These are phyloP conservation scores for Exophiala sp. DNA, from an alignment of 2,329 filamentous ascomycete genomes.

Conservation along the genomic window DNA sequence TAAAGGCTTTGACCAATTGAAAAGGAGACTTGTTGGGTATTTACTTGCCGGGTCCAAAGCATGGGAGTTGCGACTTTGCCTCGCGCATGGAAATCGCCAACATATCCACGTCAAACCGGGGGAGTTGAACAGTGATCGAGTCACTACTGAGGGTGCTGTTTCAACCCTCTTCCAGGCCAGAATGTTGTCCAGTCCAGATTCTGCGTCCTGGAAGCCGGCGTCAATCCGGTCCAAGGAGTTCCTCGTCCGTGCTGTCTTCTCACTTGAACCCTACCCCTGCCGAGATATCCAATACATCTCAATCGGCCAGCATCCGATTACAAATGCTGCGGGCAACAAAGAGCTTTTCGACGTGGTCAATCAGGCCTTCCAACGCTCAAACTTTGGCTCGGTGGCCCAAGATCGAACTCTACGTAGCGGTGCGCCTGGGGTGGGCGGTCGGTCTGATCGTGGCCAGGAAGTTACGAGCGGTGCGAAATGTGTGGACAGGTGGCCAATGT, in stretches of 20 bases:
- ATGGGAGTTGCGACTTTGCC: conserved; percentile 6
- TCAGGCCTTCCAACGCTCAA: conserved; percentile 65
- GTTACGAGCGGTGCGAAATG: conserved; percentile 46
- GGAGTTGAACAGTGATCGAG: not conserved
- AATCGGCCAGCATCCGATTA: conserved; percentile 63
- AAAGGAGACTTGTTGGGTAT: conserved; percentile 54
- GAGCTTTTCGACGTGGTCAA: conserved; percentile 75
- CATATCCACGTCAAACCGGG: conserved; percentile 3
- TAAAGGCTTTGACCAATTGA: conserved; percentile 61
- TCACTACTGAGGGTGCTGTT: conserved; percentile 6
- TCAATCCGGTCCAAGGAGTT: conserved; percentile 60
- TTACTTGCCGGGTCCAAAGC: conserved; percentile 61
- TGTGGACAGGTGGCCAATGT: conserved; percentile 82
- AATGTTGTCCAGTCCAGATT: conserved; percentile 34
- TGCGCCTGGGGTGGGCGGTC: conserved; percentile 25
- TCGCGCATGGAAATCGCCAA: conserved; percentile 1
- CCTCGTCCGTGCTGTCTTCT: conserved; percentile 65
- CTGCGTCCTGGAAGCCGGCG: conserved; percentile 61
- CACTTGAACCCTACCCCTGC: conserved; percentile 59
- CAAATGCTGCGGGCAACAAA: conserved; percentile 52
- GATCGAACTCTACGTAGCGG: not conserved
- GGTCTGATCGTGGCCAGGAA: conserved; percentile 34
- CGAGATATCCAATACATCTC: conserved; percentile 75
- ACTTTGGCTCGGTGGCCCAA: conserved; percentile 62
- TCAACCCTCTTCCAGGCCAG: conserved; percentile 17